Conservation (phyloP, 2,329 filamentous ascomycete species). For the Pyricularia pennisetigena region DNA sequence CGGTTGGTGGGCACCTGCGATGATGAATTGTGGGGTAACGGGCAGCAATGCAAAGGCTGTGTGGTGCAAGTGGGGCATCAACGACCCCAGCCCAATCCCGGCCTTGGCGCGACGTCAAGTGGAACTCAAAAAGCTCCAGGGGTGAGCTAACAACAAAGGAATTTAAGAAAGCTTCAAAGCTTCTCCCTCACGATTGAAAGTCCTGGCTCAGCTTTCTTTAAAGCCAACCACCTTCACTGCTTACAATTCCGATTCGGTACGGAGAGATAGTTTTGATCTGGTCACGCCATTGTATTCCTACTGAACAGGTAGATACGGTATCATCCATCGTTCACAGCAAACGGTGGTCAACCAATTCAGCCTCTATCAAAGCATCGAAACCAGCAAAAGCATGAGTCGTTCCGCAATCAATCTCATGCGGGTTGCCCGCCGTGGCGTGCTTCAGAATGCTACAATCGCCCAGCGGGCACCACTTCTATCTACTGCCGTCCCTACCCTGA, state of each 20-base stretch:
- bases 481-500: neutral
- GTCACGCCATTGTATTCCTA: neutral
- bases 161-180: neutral
- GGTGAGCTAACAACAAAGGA: neutral
- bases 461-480: slow-evolving; percentile 12
- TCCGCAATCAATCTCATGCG: slow-evolving; percentile 26
- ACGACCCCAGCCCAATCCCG: neutral
- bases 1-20: neutral
- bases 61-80: neutral
- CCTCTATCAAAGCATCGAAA: neutral
- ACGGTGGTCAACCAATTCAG: neutral
- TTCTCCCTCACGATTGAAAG: neutral
- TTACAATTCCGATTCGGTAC: neutral
- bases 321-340: neutral
- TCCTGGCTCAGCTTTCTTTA: neutral
- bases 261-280: neutral
- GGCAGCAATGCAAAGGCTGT: neutral
- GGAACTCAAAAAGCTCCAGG: neutral
- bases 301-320: neutral
- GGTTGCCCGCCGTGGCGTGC: slow-evolving; percentile 23
- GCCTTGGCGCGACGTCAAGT: neutral
- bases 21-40: neutral
- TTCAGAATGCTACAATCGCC: slow-evolving; percentile 16
- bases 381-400: slow-evolving; percentile 18
- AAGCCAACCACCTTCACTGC: neutral